A percentile compares a stretch with the other conserved stretches of the same genome.
These are phyloP conservation scores for Heterobasidion irregulare DNA, from an alignment of 1,284 basidiomycete species.

Conservation along the genomic window DNA sequence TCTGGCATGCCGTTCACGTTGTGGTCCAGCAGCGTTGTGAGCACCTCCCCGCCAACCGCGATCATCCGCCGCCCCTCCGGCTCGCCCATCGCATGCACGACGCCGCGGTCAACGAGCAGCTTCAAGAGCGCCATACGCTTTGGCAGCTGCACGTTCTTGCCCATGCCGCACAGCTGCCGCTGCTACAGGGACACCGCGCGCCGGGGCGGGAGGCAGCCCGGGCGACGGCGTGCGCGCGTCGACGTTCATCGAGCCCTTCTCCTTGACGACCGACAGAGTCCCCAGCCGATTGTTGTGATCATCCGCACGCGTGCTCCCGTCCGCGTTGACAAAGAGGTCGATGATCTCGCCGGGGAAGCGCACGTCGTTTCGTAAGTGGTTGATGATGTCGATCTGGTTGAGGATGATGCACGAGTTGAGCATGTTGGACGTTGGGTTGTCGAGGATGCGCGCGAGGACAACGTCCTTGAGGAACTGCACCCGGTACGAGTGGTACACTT, in stretches of 20 bases:
- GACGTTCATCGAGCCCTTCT: slow-evolving; percentile 19
- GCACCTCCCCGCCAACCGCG: slow-evolving; percentile 81
- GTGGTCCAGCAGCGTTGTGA: slow-evolving; percentile 86
- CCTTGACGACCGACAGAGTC: slow-evolving; percentile 15
- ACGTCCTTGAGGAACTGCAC: slow-evolving; percentile 98
- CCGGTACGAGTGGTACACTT: slow-evolving; percentile 96
- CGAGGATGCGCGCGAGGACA: slow-evolving; percentile 87
- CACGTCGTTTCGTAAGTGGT: too few relatives aligned
- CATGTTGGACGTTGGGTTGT: slow-evolving; percentile 96
- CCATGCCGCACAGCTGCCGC: slow-evolving; percentile 92
- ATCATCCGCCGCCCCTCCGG: slow-evolving; percentile 46
- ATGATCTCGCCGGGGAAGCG: too few relatives aligned
- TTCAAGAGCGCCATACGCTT: slow-evolving; percentile 87
- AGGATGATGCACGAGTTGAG: too few relatives aligned
- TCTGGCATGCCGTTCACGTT: slow-evolving; percentile 82
- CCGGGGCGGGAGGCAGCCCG: slow-evolving; percentile 18
- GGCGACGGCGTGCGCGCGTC: slow-evolving; percentile 20
- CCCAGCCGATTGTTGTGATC: slow-evolving; percentile 20
- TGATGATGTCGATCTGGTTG: too few relatives aligned
- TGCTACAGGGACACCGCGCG: slow-evolving; percentile 79
- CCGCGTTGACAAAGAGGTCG: too few relatives aligned
- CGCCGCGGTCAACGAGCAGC: slow-evolving; percentile 80
- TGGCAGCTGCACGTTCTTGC: slow-evolving; percentile 91
- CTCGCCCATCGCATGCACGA: slow-evolving; percentile 68
- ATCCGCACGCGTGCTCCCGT: too few relatives aligned